These are phyloP conservation scores for Grosmannia serpens DNA, from an alignment of 2,329 filamentous ascomycete species.

Conservation along the genomic window DNA sequence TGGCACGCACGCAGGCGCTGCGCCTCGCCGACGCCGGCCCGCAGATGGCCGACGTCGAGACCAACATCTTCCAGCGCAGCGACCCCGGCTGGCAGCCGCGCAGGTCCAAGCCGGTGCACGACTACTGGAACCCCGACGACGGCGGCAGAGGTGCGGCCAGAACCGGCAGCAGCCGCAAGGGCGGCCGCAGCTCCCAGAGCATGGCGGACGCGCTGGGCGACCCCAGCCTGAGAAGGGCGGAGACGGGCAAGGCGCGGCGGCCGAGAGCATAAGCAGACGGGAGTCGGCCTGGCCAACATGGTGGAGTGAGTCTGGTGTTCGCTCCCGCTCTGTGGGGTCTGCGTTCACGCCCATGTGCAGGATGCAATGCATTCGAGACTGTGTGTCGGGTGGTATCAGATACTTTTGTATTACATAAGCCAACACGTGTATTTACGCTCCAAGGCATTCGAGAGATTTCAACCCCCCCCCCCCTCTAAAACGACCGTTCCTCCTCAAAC, in stretches of 20 bases:
- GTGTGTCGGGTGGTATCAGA: too few species aligned
- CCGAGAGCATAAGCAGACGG: too few species aligned
- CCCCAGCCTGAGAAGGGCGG: too few species aligned
- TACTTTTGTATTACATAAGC: too few species aligned
- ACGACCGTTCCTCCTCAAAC: constrained; percentile 55
- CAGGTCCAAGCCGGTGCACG: constrained; percentile 8
- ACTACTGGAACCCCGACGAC: constrained; percentile 7
- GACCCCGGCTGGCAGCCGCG: neutral
- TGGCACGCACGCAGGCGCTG: constrained; percentile 29
- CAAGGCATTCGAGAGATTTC: too few species aligned
- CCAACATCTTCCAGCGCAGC: constrained; percentile 3
- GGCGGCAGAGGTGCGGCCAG: neutral
- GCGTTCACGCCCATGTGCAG: too few species aligned
- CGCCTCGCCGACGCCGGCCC: constrained; percentile 16
- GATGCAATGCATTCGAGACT: too few species aligned
- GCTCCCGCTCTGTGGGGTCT: too few species aligned
- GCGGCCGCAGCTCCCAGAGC: neutral
- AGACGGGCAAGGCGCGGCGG: too few species aligned
- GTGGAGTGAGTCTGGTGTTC: too few species aligned
- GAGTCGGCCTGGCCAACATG: too few species aligned
- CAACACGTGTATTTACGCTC: too few species aligned
- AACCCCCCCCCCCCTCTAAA: neutral
- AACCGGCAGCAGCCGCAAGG: neutral
- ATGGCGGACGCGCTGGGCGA: constrained; percentile 6
- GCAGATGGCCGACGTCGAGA: constrained; percentile 12